These are phyloP conservation scores for Mortierella sp. DNA, from an alignment of 371 early-diverging fungal species.

Conservation along the genomic window DNA sequence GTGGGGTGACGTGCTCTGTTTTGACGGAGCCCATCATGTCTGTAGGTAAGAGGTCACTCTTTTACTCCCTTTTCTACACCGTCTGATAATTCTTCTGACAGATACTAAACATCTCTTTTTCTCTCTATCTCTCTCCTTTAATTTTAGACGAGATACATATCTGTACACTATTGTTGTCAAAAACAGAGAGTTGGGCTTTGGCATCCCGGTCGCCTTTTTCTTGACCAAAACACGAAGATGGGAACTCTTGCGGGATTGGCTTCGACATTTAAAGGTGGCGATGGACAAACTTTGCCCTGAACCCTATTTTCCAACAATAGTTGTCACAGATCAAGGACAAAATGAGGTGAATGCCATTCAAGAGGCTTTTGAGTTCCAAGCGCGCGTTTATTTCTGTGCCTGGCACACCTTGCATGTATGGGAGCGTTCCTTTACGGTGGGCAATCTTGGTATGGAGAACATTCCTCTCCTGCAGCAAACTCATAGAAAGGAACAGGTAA, in stretches of 20 bases:
- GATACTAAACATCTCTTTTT: no score
- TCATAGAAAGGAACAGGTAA: constrained; percentile 4
- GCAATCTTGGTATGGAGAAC: neutral
- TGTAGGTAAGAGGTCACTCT: neutral
- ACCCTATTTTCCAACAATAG: constrained; percentile 6
- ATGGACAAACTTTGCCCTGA: neutral
- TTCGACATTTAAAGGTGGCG: neutral
- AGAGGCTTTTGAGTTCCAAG: neutral
- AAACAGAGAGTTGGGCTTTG: constrained; percentile 7
- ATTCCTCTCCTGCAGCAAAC: neutral
- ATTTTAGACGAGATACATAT: neutral
- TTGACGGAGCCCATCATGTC: constrained; percentile 7
- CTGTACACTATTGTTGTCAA: constrained; percentile 10
- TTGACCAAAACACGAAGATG: neutral
- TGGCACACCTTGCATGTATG: constrained; percentile 27
- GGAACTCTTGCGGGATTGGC: neutral
- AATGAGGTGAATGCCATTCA: constrained; percentile 22
- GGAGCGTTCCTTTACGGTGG: constrained; percentile 6
- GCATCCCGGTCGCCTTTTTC: constrained; percentile 13
- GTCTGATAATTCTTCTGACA: neutral
- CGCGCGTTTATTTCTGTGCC: constrained; percentile 20
- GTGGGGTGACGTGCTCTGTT: constrained; percentile 8
- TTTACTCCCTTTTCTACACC: neutral
- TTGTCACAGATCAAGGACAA: constrained; percentile 23
- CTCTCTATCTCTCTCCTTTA: no score